Conservation (phyloP, 805 yeast genomes). For the Dipodascopsis tothii region DNA sequence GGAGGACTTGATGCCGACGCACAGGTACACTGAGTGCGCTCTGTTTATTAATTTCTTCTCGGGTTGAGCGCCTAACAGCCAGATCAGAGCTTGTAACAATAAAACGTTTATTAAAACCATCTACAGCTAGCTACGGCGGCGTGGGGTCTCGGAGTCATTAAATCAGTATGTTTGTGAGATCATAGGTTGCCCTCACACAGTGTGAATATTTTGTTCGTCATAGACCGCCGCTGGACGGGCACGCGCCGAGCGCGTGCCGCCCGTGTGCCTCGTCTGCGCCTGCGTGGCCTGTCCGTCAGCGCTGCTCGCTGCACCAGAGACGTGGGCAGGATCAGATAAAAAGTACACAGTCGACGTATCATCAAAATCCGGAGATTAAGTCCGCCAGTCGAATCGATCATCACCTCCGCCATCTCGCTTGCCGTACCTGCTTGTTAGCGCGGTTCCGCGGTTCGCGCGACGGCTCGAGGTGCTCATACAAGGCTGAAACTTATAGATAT, state of each 20-base stretch:
- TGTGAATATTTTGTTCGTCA: conserved; percentile 17
- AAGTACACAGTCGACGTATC: conserved; percentile 18
- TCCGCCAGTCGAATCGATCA: conserved; percentile 21
- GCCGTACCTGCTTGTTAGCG: neutral
- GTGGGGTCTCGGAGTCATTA: conserved; percentile 23
- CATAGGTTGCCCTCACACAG: conserved; percentile 14
- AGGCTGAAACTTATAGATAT: conserved; percentile 20
- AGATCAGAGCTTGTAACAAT: conserved; percentile 1
- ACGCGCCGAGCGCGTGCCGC: too few relatives aligned
- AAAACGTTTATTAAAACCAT: too few relatives aligned
- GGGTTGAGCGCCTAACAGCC: neutral
- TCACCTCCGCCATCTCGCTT: conserved; percentile 8
- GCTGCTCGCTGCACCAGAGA: neutral
- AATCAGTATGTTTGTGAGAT: conserved; percentile 19
- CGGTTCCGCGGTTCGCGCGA: too few relatives aligned
- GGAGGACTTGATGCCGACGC: neutral
- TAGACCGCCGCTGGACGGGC: conserved; percentile 5
- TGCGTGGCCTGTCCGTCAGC: too few relatives aligned
- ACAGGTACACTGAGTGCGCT: neutral
- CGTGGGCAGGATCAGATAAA: neutral
- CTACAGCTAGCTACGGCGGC: too few relatives aligned
- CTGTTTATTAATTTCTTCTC: neutral
- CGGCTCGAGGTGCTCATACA: conserved; percentile 15
- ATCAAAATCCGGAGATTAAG: conserved; percentile 11
- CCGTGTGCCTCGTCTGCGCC: too few relatives aligned